Evolutionary conservation across 805 yeast species (phyloP).

Genomic region (Kuraishia floccosa): DNA sequence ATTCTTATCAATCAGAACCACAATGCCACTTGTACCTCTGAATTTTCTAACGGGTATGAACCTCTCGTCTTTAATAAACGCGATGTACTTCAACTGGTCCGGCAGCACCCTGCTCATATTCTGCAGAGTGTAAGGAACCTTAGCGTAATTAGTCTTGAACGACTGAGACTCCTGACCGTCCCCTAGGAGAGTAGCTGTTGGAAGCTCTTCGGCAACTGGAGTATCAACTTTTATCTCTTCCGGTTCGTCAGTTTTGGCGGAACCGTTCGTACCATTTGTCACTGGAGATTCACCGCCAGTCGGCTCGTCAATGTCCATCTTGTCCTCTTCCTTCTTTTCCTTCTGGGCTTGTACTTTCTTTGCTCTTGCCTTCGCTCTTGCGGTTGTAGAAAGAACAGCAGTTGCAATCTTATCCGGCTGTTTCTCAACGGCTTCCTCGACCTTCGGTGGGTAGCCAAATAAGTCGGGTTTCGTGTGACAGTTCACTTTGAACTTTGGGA

Average conservation of each 20-base stretch:
- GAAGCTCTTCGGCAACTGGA: conserved; percentile 21
- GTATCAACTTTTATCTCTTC: conserved; percentile 12
- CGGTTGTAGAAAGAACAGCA: conserved; percentile 91
- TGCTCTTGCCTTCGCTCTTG: conserved; percentile 88
- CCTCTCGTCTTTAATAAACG: conserved; percentile 65
- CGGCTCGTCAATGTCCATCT: conserved; percentile 20
- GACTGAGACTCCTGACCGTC: conserved; percentile 22
- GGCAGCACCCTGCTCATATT: conserved; percentile 89
- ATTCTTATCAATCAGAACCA: conserved; percentile 53
- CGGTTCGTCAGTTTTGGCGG: not conserved
- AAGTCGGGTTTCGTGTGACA: conserved; percentile 73
- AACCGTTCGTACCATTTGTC: conserved; percentile 4
- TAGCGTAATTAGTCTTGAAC: conserved; percentile 39
- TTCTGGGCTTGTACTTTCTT: conserved; percentile 46
- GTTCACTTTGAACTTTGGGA: conserved; percentile 72
- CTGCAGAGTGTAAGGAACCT: conserved; percentile 56
- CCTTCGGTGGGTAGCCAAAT: conserved; percentile 85
- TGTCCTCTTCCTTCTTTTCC: conserved; percentile 40
- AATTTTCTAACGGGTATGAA: conserved; percentile 77
- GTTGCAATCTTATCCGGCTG: conserved; percentile 84
- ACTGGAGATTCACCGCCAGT: conserved; percentile 6
- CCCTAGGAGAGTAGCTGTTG: conserved; percentile 12
- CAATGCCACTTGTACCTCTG: conserved; percentile 58
- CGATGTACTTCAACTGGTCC: conserved; percentile 70
- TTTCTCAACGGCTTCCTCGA: conserved; percentile 67